A percentile compares a stretch with the other conserved stretches of the same genome.
These are phyloP conservation scores for Gonapodya prolifera DNA, from an alignment of 192 early-diverging fungal genomes.

Conservation along the genomic window DNA sequence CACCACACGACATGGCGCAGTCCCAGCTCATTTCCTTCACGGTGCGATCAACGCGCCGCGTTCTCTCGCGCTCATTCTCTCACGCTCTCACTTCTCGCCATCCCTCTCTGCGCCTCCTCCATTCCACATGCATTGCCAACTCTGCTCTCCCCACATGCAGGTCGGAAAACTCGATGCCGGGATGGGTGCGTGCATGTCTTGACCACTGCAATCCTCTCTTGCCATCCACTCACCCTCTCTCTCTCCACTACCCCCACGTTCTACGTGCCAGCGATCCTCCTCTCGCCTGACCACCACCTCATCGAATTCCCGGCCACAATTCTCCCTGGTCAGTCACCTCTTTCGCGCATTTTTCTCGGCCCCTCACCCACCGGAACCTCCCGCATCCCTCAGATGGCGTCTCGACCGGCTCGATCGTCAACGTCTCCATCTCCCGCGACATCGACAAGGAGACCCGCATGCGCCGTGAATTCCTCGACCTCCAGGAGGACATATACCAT, in stretches of 20 bases:
- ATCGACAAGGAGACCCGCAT: slow-evolving; percentile 68
- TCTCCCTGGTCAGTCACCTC: slow-evolving; percentile 53
- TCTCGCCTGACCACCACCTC: slow-evolving; percentile 95
- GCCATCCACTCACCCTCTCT: background rate
- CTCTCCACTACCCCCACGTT: background rate
- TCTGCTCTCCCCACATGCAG: background rate
- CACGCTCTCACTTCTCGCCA: no score
- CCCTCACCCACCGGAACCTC: no score
- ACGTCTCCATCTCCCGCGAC: slow-evolving; percentile 88
- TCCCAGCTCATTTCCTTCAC: no score
- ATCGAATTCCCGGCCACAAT: slow-evolving; percentile 97
- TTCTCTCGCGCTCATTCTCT: no score
- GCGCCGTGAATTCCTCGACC: slow-evolving; percentile 63
- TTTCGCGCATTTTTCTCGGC: no score
- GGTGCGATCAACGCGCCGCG: no score
- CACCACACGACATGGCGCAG: no score
- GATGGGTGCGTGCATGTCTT: slow-evolving; percentile 34
- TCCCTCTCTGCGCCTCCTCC: no score
- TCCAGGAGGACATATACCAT: slow-evolving; percentile 76
- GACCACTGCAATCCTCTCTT: slow-evolving; percentile 7
- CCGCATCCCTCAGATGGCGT: slow-evolving; percentile 64
- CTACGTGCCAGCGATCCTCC: slow-evolving; percentile 57
- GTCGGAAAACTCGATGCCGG: slow-evolving; percentile 69
- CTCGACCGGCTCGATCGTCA: slow-evolving; percentile 87
- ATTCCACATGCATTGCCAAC: no score